phyloP scores from a whole-genome alignment of 495 filamentous ascomycete genomes.

The Filosporella fistucella region DNA sequence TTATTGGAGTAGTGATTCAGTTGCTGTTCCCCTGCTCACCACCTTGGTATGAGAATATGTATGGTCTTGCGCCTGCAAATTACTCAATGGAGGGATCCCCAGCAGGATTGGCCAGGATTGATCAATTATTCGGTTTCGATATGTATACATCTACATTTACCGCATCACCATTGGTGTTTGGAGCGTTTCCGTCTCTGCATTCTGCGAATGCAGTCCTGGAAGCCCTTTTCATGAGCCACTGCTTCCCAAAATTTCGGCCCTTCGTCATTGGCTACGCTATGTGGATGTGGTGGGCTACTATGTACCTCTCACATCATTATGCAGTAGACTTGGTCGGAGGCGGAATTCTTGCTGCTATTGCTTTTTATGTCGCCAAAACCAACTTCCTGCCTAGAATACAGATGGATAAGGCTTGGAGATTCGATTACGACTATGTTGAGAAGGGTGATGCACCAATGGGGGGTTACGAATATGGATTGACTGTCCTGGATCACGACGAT shows the following conservation, averaged over 20 bases:
- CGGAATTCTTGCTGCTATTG: slow-evolving; percentile 69
- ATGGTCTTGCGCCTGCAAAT: slow-evolving; percentile 84
- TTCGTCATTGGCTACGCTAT: slow-evolving; percentile 75
- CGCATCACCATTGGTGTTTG: slow-evolving; percentile 86
- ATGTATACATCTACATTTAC: slow-evolving; percentile 88
- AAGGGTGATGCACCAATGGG: slow-evolving; percentile 47
- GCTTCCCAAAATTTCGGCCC: slow-evolving; percentile 74
- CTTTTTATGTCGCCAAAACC: slow-evolving; percentile 75
- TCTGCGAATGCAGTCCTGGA: slow-evolving; percentile 81
- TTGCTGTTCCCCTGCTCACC: slow-evolving; percentile 88
- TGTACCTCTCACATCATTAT: slow-evolving; percentile 96
- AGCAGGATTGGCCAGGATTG: slow-evolving; percentile 83
- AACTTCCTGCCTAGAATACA: slow-evolving; percentile 80
- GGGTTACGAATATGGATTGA: slow-evolving; percentile 24
- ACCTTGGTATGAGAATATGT: slow-evolving; percentile 91
- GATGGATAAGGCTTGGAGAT: slow-evolving; percentile 76
- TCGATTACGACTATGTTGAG: slow-evolving; percentile 95
- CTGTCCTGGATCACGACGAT: slow-evolving; percentile 15
- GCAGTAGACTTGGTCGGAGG: slow-evolving; percentile 89
- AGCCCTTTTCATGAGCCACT: slow-evolving; percentile 86
- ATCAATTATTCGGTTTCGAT: slow-evolving; percentile 81
- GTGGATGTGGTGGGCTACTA: slow-evolving; percentile 98
- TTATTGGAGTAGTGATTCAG: slow-evolving; percentile 80
- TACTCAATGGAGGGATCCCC: slow-evolving; percentile 86
- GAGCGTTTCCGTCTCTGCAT: slow-evolving; percentile 89